Evolutionary conservation across 163 green algal species (phyloP), one percentile per base, ranked within the genome.

Genomic region (Coccomyxa subellipsoidea): DNA sequence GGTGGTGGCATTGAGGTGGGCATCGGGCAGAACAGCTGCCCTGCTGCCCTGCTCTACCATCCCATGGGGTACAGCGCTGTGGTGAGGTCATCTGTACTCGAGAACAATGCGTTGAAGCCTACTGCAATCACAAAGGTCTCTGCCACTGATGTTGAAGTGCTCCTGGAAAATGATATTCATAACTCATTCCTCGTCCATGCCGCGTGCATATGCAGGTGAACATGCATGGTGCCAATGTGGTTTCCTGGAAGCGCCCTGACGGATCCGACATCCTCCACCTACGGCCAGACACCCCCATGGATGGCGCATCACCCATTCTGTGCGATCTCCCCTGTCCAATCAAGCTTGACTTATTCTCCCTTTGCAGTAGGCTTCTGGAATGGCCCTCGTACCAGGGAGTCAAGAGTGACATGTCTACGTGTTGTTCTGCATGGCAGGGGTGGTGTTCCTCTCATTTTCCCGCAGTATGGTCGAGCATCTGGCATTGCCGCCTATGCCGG

Each of bases 231-330:
- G 82, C 78, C 9, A 76, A 81, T 12, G 79, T 92, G 23, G 87
- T 85, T 0, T 86, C 81, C 7, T 92, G 84, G 84, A 40, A 76
- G 75, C 47, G 78, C 37, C 32, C 66, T 9, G 84, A 86, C 34
- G 88, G 84, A 10, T 36, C 35, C 2, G 84, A 92, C 54, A 72
- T 91, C 36, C 80, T 92, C 36, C 80, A 84, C 76, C 9, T 91
- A 35, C 54, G 71, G 31, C 18, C 77, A 0, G 70, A 59, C 32
- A 87, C 83, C 76, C 23, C 12, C n/a, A 87, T 84, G 81, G 80
- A 88, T 78, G 87, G 83, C 0, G 0, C n/a, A 7, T 27, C 76
- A 34, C 69, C 84, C 27, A 85, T 83, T 35, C 36, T 80, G 76
- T 66, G 29, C 23, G 32, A n/a, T n/a, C n/a, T n/a, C n/a, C 47